Evolutionary conservation across 345 rosid species (phyloP), one percentile per base, ranked within the genome.

Genomic region (Punica granatum): DNA sequence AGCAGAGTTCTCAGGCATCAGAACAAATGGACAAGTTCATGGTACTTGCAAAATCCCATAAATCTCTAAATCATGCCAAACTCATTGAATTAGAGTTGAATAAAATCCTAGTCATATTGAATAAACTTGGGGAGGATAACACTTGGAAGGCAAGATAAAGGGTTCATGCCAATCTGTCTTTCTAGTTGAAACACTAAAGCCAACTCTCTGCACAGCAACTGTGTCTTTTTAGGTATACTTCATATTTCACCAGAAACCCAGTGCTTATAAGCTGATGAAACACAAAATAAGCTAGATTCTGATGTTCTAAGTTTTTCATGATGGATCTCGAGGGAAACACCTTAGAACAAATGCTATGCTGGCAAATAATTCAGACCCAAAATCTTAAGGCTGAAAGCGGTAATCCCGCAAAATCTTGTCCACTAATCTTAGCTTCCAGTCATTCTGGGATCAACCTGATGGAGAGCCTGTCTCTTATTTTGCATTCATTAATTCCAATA

Each of bases 1-100:
- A 68, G 64, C 82, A 73, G 56, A 72, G 65, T 70, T 66, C 69
- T 39, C 77, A 79, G 69, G 68, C 74, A 35, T 63, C 60, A 39
- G 43, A 37, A 37, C 41, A 37, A 37, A 11, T 37, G 41, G 41
- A 1, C 19, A 21, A 35, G 21, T 62, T 62, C 43, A 62, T 21
- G 25, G 36, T 32, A 61, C 8, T 61, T 32, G 1, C 10, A 51
- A 25, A 7, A 23, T 51, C 30, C 11, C 30, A 23, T 21, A 51
- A n/a, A 18, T 3, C 28, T 23, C n/a, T 5, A 46, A 46, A 46
- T n/a, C n/a, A n/a, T n/a, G n/a, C n/a, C n/a, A n/a, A n/a, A n/a
- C n/a, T n/a, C n/a, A n/a, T n/a, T n/a, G n/a, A n/a, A n/a, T n/a
- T n/a, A n/a, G n/a, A n/a, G n/a, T n/a, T n/a, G n/a, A n/a, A n/a